Base-by-base conservation (phyloP, 2,329 filamentous ascomycete species). In the Calonectria hawksworthii region DNA sequence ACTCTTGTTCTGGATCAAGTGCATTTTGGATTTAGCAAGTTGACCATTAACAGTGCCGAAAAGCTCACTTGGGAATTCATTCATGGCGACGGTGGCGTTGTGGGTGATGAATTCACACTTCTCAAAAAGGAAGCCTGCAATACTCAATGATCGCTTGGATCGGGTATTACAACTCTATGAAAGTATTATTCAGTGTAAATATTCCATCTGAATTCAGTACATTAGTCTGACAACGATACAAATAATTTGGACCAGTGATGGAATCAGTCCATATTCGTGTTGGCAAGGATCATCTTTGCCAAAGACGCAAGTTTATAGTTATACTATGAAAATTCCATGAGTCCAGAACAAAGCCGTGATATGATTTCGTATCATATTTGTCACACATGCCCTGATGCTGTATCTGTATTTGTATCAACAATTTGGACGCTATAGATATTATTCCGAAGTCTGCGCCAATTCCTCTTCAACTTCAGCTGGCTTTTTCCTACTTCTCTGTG, bases 1-100 rank as follows among this genome's bases (percentile, higher is more conserved):
- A 89, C 88, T 8, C 84, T 84, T 23, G 81, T 87, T 0, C 83
- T 90, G 30, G 86, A 90, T 79, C 83, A 83, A 70, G 78, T 82
- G 51, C 83, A 89, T 76, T 90, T 86, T 72, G 88, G 89, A 9
- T 88, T 89, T 77, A 88, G 84, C 81, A 89, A 79, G 59, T 73
- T 82, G 34, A 73, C 75, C 2, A 71, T 82, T 30, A 80, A 86
- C 50, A 87, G 86, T 67, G 81, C 84, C 6, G 86, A 81, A 4
- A 83, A 84, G 1, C 75, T 86, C 3, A 85, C 84, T n/a, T 89
- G 86, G 85, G 81, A 87, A 68, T 89, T 87, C 70, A 83, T 90
- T 70, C 83, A 83, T 10, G 88, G 88, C 36, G 81, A 82, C 34
- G 84, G 83, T 67, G 83, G 84, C 61, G 83, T 83, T 16, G 78